Evolutionary conservation across 495 filamentous ascomycete species (phyloP), one percentile per base, ranked within the genome.

Genomic region (Hypoxylon cercidicola): DNA sequence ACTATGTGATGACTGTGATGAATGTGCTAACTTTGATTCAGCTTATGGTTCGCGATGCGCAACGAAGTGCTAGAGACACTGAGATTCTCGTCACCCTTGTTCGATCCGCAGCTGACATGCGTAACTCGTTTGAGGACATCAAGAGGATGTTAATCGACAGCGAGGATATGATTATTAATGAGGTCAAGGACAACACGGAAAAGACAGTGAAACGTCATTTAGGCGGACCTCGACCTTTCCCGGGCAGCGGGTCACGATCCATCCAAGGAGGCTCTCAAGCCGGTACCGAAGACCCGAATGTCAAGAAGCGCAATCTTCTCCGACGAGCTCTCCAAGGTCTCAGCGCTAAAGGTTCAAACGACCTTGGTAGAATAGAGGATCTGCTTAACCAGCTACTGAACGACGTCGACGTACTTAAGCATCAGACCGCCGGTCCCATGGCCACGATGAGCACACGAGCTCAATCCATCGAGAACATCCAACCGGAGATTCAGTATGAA

Each of bases 11-110:
- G 15, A 28, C 9, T 49, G 28, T 44, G 28, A 16, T 3, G 15
- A 28, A 6, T 49, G 28, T 37, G 10, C 57, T 58, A 59, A 72
- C 35, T 73, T 52, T 75, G 87, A 61, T 68, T 30, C 53, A 93
- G 84, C 89, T 99, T 61, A 98, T 95, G 72, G 96, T 97, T 62
- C 89, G 95, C 11, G 95, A 99, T 81, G 94, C 93, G 40, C 94
- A 97, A 78, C 91, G 95, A 32, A 97, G 96, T 77, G 95, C 95
- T 45, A 85, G 94, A 37, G 95, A 99, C 69, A 99, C 95, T 1
- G 95, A 98, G 77, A 97, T 99, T 52, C 77, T 99, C 28, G 90
- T 98, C 48, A 97, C 95, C 2, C 83, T 99, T 37, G 95, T 98
- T 46, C 87, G 93, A 50, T 93, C 92, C 62, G 93, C 96, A 13